phyloP scores from a whole-genome alignment of 805 yeast species.

The Saccharomycopsis amapae region DNA sequence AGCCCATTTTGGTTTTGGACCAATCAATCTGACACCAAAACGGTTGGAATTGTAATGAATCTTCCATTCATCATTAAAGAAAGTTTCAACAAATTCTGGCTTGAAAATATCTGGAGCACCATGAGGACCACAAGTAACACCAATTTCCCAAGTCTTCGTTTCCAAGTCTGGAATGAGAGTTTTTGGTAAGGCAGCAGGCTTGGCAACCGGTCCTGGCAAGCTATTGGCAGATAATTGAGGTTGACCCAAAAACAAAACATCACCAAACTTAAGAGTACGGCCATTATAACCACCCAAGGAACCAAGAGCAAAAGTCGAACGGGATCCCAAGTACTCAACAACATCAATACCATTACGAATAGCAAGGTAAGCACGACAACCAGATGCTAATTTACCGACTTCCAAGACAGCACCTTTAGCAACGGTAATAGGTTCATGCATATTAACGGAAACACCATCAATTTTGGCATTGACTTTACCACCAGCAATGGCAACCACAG shows the following conservation, averaged over 20 bases:
- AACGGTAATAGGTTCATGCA: constrained; percentile 69
- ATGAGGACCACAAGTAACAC: constrained; percentile 96
- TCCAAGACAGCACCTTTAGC: constrained; percentile 68
- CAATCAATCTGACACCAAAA: constrained; percentile 89
- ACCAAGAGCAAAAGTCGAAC: constrained; percentile 72
- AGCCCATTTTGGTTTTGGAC: constrained; percentile 97
- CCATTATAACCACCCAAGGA: constrained; percentile 93
- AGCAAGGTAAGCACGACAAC: constrained; percentile 87
- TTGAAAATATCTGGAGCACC: constrained; percentile 95
- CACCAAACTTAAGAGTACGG: constrained; percentile 85
- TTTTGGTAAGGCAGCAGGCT: constrained; percentile 37
- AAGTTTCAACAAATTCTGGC: constrained; percentile 63
- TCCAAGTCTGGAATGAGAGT: constrained; percentile 45
- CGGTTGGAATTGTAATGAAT: constrained; percentile 96
- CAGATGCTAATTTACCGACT: constrained; percentile 75
- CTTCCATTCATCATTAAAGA: constrained; percentile 79
- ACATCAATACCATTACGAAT: constrained; percentile 92
- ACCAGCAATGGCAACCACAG: constrained; percentile 80
- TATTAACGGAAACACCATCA: constrained; percentile 24
- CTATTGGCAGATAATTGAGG: constrained; percentile 61
- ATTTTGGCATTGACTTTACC: constrained; percentile 42
- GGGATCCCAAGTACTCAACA: constrained; percentile 88
- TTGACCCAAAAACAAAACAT: constrained; percentile 80
- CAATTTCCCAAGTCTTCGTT: constrained; percentile 68
- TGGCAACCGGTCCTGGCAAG: constrained; percentile 64